These are phyloP conservation scores for Ogataea nakhonphanomensis DNA, from an alignment of 805 yeast genomes.

Conservation along the genomic window DNA sequence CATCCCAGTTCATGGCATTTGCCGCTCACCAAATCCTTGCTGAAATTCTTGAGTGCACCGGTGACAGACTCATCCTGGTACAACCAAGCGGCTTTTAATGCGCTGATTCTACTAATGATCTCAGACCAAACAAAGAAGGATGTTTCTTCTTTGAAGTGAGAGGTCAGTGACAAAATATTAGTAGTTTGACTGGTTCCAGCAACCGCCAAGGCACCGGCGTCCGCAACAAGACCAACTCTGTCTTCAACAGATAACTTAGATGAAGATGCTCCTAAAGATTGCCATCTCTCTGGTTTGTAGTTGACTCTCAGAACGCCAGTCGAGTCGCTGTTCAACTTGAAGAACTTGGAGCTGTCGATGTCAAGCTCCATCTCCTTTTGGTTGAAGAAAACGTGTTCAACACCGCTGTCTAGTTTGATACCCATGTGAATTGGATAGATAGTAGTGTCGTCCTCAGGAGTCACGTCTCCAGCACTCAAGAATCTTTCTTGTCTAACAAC, in stretches of 20 bases:
- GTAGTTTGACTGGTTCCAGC: constrained; percentile 45
- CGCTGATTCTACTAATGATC: constrained; percentile 40
- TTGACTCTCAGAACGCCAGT: constrained; percentile 53
- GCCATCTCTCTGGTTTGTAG: constrained; percentile 40
- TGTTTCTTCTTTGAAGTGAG: constrained; percentile 36
- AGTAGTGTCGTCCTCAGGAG: constrained; percentile 57
- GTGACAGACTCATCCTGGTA: constrained; percentile 37
- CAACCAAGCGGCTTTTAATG: constrained; percentile 32
- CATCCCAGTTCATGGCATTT: constrained; percentile 60
- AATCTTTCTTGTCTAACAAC: constrained; percentile 57
- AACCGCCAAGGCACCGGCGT: constrained; percentile 47
- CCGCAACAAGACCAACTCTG: constrained; percentile 55
- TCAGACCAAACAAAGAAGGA: constrained; percentile 58
- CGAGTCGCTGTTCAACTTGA: constrained; percentile 51
- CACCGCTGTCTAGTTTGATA: constrained; percentile 27
- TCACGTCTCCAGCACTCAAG: constrained; percentile 62
- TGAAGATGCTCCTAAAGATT: constrained; percentile 37
- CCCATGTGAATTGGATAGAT: constrained; percentile 57
- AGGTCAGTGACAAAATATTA: constrained; percentile 44
- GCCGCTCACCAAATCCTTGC: constrained; percentile 25
- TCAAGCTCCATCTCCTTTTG: constrained; percentile 22
- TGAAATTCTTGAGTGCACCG: constrained; percentile 33
- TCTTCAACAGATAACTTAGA: constrained; percentile 44
- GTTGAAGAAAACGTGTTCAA: constrained; percentile 29
- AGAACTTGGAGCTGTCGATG: constrained; percentile 27